phyloP scores from a whole-genome alignment of 257 asterid genomes.

The Leptodermis oblonga region DNA sequence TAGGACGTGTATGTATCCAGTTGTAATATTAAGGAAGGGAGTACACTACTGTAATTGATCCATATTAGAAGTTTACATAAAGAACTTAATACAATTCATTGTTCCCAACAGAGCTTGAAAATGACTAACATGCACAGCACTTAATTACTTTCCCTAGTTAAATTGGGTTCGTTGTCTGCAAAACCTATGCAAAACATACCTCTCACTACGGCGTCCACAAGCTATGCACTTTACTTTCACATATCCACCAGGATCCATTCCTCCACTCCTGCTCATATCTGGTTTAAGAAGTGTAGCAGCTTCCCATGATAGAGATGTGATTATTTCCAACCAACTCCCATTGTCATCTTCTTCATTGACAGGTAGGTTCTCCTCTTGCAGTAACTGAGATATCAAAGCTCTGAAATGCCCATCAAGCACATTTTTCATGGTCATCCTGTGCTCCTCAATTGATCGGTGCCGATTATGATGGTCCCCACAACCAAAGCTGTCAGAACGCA shows the following conservation, averaged over 20 bases:
- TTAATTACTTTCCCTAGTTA: not conserved
- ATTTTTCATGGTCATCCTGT: constrained; percentile 54
- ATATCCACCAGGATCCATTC: constrained; percentile 89
- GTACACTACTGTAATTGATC: not conserved
- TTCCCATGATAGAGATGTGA: constrained; percentile 65
- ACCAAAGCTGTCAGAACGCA: constrained; percentile 51
- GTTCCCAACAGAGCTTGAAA: not conserved
- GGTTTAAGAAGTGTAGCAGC: constrained; percentile 77
- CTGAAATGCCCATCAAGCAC: constrained; percentile 63
- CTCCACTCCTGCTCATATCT: constrained; percentile 69
- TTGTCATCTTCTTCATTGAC: constrained; percentile 28
- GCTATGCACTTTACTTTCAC: constrained; percentile 79
- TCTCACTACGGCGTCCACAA: constrained; percentile 57
- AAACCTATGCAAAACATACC: constrained; percentile 32
- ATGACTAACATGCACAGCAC: not conserved
- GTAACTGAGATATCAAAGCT: constrained; percentile 60
- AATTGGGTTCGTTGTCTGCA: not conserved
- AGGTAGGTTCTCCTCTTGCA: constrained; percentile 56
- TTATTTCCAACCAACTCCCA: constrained; percentile 66
- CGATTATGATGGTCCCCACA: constrained; percentile 54
- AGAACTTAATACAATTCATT: not conserved
- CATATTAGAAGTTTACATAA: not conserved
- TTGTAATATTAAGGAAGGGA: not conserved
- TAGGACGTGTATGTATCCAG: not conserved
- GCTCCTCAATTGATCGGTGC: constrained; percentile 65